phyloP scores from a whole-genome alignment of 352 stramenopile species.

The Phytophthora cajani region DNA sequence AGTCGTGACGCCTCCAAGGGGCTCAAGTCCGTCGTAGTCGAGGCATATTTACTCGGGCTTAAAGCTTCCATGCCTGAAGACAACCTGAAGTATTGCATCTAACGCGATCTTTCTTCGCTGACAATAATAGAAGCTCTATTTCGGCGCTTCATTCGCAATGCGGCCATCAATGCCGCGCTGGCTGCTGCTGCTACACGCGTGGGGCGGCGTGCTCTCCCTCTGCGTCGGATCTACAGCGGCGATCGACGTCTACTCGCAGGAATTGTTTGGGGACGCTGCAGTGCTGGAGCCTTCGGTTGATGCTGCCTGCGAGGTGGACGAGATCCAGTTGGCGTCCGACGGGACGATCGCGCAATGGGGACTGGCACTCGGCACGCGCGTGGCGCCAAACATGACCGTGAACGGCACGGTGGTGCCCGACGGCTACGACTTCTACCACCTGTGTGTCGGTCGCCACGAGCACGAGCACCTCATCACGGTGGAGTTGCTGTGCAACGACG shows the following conservation, averaged over 20 bases:
- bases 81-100: no score
- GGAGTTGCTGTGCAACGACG: slow-evolving; percentile 46
- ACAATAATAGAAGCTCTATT: background rate
- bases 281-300: slow-evolving; percentile 16
- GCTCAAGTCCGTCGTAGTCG: slow-evolving; percentile 43
- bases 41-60: slow-evolving; percentile 16
- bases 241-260: slow-evolving; percentile 20
- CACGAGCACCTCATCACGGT: slow-evolving; percentile 82
- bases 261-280: slow-evolving; percentile 8
- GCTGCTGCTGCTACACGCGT: slow-evolving; percentile 18
- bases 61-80: slow-evolving; percentile 16
- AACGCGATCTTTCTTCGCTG: no score
- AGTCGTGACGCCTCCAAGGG: slow-evolving; percentile 53
- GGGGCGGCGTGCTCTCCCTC: slow-evolving; percentile 8
- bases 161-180: background rate
- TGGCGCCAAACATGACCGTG: slow-evolving; percentile 71
- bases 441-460: slow-evolving; percentile 77
- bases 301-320: slow-evolving; percentile 55
- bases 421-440: slow-evolving; percentile 73
- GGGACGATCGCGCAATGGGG: slow-evolving; percentile 60
- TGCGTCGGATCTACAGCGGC: background rate
- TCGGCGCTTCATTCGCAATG: background rate
- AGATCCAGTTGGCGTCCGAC: slow-evolving; percentile 77
- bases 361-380: slow-evolving; percentile 55
- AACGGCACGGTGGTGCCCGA: slow-evolving; percentile 61